Evolutionary conservation across 192 early-diverging fungal genomes (phyloP), one percentile per base, ranked within the genome.

Genomic region (Backusella sp.): DNA sequence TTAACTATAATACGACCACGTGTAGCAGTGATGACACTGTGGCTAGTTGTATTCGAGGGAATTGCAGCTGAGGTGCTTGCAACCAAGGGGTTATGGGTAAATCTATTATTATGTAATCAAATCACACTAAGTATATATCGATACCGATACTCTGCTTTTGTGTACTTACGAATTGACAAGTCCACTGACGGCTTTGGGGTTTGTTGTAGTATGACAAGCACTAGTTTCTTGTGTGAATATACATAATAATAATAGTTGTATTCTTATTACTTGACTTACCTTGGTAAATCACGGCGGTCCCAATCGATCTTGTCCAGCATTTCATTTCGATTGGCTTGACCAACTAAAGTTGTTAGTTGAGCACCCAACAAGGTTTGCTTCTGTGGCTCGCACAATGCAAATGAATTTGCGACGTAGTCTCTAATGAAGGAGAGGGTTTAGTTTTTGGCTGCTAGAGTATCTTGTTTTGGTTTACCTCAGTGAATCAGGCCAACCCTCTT

Each of bases 241-340:
- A 32, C 32, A 32, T 32, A 3, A 3, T 32, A 3, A 3, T 32
- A 32, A 32, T 32, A 32, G 32, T 32, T 3, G 2, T 32, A 32
- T 32, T 32, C 3, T 32, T 32, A 32, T 32, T 37, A 17, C 37
- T 74, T 1, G 26, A 0, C 6, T n/a, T 81, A 93, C 92, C 74
- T 76, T 71, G 94, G 92, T 32, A 95, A 76, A 0, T 77, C 76
- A 86, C 91, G 87, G n/a, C 86, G 80, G 4, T 88, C 85, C 94
- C 94, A 96, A 75, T 94, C 89, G 1, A 89, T 87, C 0, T 78
- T 80, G 72, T 79, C 83, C 23, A 94, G 44, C 32, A 76, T 84
- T 19, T 82, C 80, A 23, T 82, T 75, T 6, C 36, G 8, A 34
- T 86, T 82, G 36, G 85, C 81, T 39, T 81, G 77, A 7, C 71